Conservation (phyloP, 768 basidiomycete genomes). For the Agrocybe praecox region DNA sequence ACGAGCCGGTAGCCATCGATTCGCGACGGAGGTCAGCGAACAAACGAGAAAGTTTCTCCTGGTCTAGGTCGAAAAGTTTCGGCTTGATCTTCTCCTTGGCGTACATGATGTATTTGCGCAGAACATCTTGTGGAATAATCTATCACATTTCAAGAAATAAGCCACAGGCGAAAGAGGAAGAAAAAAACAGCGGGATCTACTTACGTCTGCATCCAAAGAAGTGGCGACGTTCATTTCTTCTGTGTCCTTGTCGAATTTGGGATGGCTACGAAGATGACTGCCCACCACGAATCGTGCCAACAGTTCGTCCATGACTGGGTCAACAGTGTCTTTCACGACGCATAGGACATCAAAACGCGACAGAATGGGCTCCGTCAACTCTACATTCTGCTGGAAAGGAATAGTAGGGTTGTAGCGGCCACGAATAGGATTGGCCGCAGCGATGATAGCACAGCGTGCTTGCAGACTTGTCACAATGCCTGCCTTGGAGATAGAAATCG, state of each 20-base stretch:
- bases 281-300: constrained; percentile 98
- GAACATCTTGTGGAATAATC: constrained; percentile 96
- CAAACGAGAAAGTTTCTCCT: constrained; percentile 91
- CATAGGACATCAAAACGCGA: constrained; percentile 98
- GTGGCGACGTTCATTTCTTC: constrained; percentile 97
- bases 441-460: constrained; percentile 96
- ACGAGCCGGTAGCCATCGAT: constrained; percentile 96
- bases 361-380: constrained; percentile 96
- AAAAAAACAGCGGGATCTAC: constrained; percentile 24
- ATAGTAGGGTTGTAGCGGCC: constrained; percentile 98
- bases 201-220: constrained; percentile 85
- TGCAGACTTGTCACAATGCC: constrained; percentile 98
- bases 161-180: constrained; percentile 1
- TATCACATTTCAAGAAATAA: constrained; percentile 33
- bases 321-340: constrained; percentile 97
- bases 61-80: constrained; percentile 93
- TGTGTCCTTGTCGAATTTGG: constrained; percentile 80
- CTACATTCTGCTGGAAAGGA: constrained; percentile 98
- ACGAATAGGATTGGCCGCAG: constrained; percentile 96
- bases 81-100: constrained; percentile 91
- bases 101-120: constrained; percentile 99
- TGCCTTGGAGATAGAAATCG: constrained; percentile 98
- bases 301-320: constrained; percentile 96
- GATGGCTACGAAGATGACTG: constrained; percentile 92
- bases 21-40: constrained; percentile 96